Base-by-base conservation (phyloP, 495 filamentous ascomycete genomes). In the Saxophila tyrrhenica region DNA sequence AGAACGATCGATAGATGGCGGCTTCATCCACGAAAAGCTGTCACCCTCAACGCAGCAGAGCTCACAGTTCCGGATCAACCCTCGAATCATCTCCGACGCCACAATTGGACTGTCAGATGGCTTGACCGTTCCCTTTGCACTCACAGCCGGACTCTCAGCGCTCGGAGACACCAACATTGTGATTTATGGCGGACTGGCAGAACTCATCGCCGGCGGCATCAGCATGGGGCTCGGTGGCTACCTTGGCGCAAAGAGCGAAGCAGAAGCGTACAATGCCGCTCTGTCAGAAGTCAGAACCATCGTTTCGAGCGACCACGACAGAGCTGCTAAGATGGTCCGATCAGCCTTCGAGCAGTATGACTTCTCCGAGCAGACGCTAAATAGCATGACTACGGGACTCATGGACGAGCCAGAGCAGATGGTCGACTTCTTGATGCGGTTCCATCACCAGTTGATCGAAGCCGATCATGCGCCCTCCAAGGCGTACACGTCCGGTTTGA, bases 181-280 rank as follows among this genome's bases (percentile, higher is more conserved):
- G 7, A 72, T 79, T n/a, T 75, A 77, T 58, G 78, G 76, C 24
- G 78, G 78, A 19, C 60, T 79, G 48, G 78, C 78, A 3, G 78
- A 81, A 60, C 63, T 81, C 21, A 77, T 77, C 53, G 77, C 77
- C 0, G 78, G 78, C 23, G 75, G 77, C 20, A 77, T 81, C 50
- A 78, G 11, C 25, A 42, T 41, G 15, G 77, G 77, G 1, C 56
- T 80, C 38, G 78, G 78, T 7, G 78, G 78, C 23, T 72, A 80
- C 58, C 72, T 92, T 2, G 83, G 83, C 13, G 83, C 85, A 0
- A 81, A 81, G 59, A 82, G 82, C 39, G 85, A 89, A 70, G 73
- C 72, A 2, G 60, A 62, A 42, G 60, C 60, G 16, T 55, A 59
- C 25, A 45, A 52, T 16, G 60, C 56, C 25, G 52, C 51, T 9